phyloP scores from a whole-genome alignment of 2,329 filamentous ascomycete species.

The Elsinoe perseae region DNA sequence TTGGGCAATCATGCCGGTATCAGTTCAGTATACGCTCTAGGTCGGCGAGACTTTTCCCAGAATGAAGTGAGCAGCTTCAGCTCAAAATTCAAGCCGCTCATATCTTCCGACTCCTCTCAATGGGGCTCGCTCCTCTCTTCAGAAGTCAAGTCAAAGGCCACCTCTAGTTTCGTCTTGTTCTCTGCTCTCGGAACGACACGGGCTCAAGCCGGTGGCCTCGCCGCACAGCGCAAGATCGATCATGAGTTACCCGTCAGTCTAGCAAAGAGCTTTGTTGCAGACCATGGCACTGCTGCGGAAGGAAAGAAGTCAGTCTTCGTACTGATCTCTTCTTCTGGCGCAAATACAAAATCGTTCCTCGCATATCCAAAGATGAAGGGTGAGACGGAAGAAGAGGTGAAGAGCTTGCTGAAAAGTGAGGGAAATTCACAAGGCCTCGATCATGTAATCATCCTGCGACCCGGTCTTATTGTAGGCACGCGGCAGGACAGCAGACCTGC shows the following conservation, averaged over 20 bases:
- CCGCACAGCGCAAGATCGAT: constrained; percentile 79
- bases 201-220: constrained; percentile 64
- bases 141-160: constrained; percentile 45
- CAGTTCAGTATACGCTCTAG: constrained; percentile 54
- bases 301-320: constrained; percentile 67
- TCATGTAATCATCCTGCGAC: constrained; percentile 64
- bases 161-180: constrained; percentile 50
- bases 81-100: constrained; percentile 55
- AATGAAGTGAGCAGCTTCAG: constrained; percentile 32
- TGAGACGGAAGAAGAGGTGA: constrained; percentile 73
- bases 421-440: constrained; percentile 52
- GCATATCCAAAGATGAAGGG: constrained; percentile 68
- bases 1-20: constrained; percentile 50
- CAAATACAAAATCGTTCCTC: constrained; percentile 47
- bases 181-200: constrained; percentile 75
- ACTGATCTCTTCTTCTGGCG: constrained; percentile 56
- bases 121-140: constrained; percentile 47
- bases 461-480: constrained; percentile 67
- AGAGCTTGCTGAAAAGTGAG: constrained; percentile 39
- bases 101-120: constrained; percentile 58
- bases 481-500: constrained; percentile 50
- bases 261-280: constrained; percentile 41
- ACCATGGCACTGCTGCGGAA: constrained; percentile 43
- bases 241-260: constrained; percentile 76
- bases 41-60: constrained; percentile 54